Evolutionary conservation across 2,329 filamentous ascomycete species (phyloP).

Genomic region (Pseudogymnoascus sp.): DNA sequence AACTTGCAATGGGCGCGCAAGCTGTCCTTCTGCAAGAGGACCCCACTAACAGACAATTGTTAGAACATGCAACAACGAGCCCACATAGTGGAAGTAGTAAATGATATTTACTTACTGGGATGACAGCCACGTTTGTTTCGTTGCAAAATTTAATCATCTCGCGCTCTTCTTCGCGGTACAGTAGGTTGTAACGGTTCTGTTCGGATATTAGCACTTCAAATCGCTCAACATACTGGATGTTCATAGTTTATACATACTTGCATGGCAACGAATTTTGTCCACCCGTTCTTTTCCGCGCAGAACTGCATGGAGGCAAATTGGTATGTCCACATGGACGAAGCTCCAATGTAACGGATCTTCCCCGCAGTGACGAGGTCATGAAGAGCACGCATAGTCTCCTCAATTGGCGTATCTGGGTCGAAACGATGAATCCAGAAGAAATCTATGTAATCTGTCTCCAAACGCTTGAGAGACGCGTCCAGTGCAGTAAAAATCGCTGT

Average conservation of each 20-base stretch:
- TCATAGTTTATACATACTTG: neutral
- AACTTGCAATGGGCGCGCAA: slow-evolving; percentile 27
- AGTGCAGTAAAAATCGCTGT: slow-evolving; percentile 62
- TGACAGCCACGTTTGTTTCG: slow-evolving; percentile 38
- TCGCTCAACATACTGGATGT: neutral
- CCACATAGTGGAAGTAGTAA: slow-evolving; percentile 5
- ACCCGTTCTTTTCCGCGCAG: slow-evolving; percentile 46
- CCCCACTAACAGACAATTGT: slow-evolving; percentile 26
- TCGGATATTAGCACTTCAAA: neutral
- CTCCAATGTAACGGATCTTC: slow-evolving; percentile 51
- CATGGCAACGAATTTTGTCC: slow-evolving; percentile 53
- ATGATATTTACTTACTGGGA: slow-evolving; percentile 26
- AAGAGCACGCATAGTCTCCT: slow-evolving; percentile 59
- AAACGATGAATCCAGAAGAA: slow-evolving; percentile 56
- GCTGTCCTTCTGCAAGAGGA: slow-evolving; percentile 31
- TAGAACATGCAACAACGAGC: neutral
- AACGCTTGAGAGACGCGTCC: slow-evolving; percentile 48
- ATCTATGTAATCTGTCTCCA: slow-evolving; percentile 53
- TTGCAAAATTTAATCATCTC: slow-evolving; percentile 41
- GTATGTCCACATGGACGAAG: slow-evolving; percentile 44
- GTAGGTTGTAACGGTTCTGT: slow-evolving; percentile 48
- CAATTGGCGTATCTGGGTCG: slow-evolving; percentile 43
- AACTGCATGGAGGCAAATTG: slow-evolving; percentile 47
- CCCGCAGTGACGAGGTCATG: slow-evolving; percentile 53
- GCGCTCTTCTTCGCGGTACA: slow-evolving; percentile 53